Base-by-base conservation (phyloP, 495 filamentous ascomycete genomes). In the Tuber indicum region DNA sequence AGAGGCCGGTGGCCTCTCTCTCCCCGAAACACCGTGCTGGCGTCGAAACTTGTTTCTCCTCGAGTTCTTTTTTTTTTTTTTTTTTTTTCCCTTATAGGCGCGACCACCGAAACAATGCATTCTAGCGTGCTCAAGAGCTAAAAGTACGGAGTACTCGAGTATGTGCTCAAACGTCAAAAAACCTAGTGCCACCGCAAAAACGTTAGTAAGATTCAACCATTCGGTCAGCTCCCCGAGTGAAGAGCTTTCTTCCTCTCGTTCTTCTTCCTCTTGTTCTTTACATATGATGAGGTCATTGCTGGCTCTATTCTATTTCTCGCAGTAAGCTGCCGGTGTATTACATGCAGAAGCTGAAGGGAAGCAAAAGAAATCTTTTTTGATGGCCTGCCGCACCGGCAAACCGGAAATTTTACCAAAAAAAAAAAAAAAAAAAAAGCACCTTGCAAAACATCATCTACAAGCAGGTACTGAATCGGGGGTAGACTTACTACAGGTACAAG, bases 271-370 rank as follows among this genome's bases (percentile, higher is more conserved):
- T 3, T 17, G 12, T 66, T 66, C 58, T 19, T 66, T 66, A 32
- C 58, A 66, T 66, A 66, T 66, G 58, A 36, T 66, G 58, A 66
- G 32, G 58, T 66, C 58, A 66, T 66, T 66, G 26, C 26, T 36
- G 2, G 26, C 58, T 66, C 58, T 36, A 32, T 66, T 66, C 32
- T 66, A 17, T 36, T n/a, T n/a, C 8, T 19, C 26, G 49, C 49
- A 58, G 49, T 21, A 21, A 52, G 23, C 49, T 62, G 8, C 52
- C 52, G 49, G n/a, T 52, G 49, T n/a, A 32, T 16, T 62, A 66
- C 58, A 36, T 66, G 58, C 26, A 66, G 58, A 66, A 66, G 58
- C 58, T 66, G 58, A 66, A 66, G 58, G 32, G 58, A 66, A 66
- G 58, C 6, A 66, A 36, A 66, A 36, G 26, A 36, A 66, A 7